phyloP scores from a whole-genome alignment of 805 yeast genomes.

The Yarrowia osloensis region DNA sequence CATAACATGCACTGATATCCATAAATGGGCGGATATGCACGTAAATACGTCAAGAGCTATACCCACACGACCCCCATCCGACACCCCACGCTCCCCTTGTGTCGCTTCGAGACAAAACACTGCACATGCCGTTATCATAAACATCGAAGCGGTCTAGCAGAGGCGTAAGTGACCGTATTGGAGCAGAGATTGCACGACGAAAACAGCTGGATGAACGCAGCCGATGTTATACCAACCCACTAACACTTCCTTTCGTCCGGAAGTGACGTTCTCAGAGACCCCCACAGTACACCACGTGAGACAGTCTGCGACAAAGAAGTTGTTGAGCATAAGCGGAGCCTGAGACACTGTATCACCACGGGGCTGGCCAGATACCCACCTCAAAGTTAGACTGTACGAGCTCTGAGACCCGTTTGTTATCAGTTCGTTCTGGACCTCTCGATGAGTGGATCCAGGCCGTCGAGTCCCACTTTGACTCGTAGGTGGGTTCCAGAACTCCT shows the following conservation, averaged over 20 bases:
- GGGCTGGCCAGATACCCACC: not conserved
- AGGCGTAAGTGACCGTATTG: too few relatives aligned
- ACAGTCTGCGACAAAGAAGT: not conserved
- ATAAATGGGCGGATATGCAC: not conserved
- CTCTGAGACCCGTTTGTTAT: too few relatives aligned
- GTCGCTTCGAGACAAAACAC: not conserved
- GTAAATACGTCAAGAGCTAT: not conserved
- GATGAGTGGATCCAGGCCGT: too few relatives aligned
- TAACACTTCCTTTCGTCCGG: not conserved
- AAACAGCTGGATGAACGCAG: too few relatives aligned
- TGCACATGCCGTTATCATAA: not conserved
- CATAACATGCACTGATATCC: too few relatives aligned
- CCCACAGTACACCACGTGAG: not conserved
- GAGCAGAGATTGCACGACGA: too few relatives aligned
- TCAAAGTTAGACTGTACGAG: not conserved
- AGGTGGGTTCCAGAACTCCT: not conserved
- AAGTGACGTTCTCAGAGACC: not conserved
- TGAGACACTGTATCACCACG: not conserved
- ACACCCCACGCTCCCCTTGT: not conserved
- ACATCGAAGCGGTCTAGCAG: not conserved
- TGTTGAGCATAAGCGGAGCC: not conserved
- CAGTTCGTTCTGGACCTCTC: too few relatives aligned
- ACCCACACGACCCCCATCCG: not conserved
- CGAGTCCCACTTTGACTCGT: not conserved
- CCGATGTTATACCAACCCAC: too few relatives aligned